phyloP scores from a whole-genome alignment of 495 filamentous ascomycete genomes.

The Cryomyces antarcticus region DNA sequence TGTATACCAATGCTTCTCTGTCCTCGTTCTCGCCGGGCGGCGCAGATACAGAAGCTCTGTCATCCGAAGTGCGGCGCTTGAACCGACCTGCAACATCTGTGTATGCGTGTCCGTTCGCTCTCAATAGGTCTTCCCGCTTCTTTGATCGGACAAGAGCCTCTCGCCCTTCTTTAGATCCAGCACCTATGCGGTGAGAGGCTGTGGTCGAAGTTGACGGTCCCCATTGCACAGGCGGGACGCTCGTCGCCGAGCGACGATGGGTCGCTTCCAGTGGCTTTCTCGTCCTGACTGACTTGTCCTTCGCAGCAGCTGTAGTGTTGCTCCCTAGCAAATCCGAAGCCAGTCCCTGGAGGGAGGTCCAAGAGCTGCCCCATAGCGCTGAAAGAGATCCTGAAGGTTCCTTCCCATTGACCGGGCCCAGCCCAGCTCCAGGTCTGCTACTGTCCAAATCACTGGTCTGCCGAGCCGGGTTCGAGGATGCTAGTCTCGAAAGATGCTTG shows the following conservation, averaged over 20 bases:
- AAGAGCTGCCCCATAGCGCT: conserved; percentile 16
- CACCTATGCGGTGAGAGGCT: conserved; percentile 25
- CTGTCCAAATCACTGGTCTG: background rate
- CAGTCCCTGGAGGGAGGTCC: conserved; percentile 20
- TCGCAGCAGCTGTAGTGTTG: conserved; percentile 16
- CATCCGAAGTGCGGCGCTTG: conserved; percentile 40
- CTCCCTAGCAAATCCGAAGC: conserved; percentile 22
- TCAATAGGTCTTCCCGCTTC: conserved; percentile 39
- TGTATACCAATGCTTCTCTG: conserved; percentile 59
- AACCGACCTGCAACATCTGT: conserved; percentile 27
- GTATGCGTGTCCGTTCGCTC: conserved; percentile 28
- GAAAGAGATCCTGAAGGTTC: conserved; percentile 5
- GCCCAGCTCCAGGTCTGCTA: background rate
- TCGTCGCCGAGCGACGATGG: conserved; percentile 20
- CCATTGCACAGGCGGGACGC: conserved; percentile 28
- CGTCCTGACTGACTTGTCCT: conserved; percentile 13
- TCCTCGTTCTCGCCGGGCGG: conserved; percentile 29
- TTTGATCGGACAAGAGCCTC: conserved; percentile 36
- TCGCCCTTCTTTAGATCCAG: conserved; percentile 34
- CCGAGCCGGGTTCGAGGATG: background rate
- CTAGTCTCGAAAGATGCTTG: conserved; percentile 10
- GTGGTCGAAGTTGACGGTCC: conserved; percentile 26
- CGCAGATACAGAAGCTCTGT: conserved; percentile 20
- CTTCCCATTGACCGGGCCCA: background rate
- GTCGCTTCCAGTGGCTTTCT: conserved; percentile 26